Evolutionary conservation across 2,329 filamentous ascomycete genomes (phyloP).

Genomic region (Penicillium sp.): DNA sequence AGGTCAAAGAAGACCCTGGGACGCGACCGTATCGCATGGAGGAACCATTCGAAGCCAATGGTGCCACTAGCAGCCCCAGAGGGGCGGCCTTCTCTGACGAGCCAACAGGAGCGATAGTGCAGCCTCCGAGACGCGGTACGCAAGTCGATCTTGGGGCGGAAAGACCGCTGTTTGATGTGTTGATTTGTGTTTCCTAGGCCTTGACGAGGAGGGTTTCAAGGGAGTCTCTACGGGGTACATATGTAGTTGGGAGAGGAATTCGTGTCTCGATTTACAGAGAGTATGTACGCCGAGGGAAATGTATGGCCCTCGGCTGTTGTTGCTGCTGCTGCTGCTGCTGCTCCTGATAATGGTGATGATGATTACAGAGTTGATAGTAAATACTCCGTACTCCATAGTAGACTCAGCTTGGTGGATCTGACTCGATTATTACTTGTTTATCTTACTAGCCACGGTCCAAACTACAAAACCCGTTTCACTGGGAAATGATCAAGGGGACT

Average conservation of each 20-base stretch:
- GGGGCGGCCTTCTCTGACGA: constrained; percentile 18
- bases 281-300: neutral
- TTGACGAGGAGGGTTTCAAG: neutral
- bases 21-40: constrained; percentile 33
- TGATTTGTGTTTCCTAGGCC: neutral
- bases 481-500: neutral
- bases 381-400: neutral
- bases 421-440: neutral
- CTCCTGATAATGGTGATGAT: neutral
- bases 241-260: too few species aligned
- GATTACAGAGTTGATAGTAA: neutral
- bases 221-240: neutral
- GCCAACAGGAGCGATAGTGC: constrained; percentile 19
- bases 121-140: constrained; percentile 15
- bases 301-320: neutral
- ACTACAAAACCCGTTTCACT: too few species aligned
- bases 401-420: neutral
- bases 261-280: neutral
- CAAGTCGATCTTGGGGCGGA: constrained; percentile 23
- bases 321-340: too few species aligned
- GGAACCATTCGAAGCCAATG: constrained; percentile 20
- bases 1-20: constrained; percentile 27
- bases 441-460: too few species aligned
- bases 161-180: constrained; percentile 4
- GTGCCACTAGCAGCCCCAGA: constrained; percentile 19